Evolutionary conservation across 768 basidiomycete genomes (phyloP), one percentile per base, ranked within the genome.

Genomic region (Leccinum truebloodii): DNA sequence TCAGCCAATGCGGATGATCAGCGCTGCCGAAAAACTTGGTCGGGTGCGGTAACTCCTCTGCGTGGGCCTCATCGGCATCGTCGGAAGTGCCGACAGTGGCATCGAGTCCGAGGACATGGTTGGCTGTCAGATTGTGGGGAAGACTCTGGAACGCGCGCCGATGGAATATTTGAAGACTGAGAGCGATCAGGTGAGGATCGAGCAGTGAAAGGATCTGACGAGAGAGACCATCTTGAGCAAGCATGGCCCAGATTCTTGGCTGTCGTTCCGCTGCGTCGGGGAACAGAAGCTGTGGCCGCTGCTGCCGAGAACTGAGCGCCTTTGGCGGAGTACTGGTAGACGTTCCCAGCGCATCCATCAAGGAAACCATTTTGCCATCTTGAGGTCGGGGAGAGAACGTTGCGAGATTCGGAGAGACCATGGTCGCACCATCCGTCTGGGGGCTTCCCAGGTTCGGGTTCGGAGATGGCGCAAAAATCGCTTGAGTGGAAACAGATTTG

Each of bases 1-100:
- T 94, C 46, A 94, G 76, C 91, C 92, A 94, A 69, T 94, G 89
- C 2, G 90, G 89, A 48, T 78, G 79, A 6, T 85, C 85, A 30
- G 89, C 87, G 59, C 76, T 87, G 7, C 91, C 90, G 63, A 89
- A 85, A 18, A 92, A 79, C 24, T 77, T 76, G 16, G 70, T 58
- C 22, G 68, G 65, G 18, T 68, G 70, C 6, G 64, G 41, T 12
- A 51, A 55, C 24, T 55, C n/a, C 48, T 26, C 65, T 13, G 59
- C 50, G n/a, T 48, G 35, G 12, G 13, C 39, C 13, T 49, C 59
- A 9, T 52, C 56, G 26, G 16, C 54, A 20, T 54, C 56, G n/a
- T 67, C 62, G 7, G 62, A 50, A 24, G 55, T 39, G 6, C 52
- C 53, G 32, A 54, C 24, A 41, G 61, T 55, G n/a, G 59, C 46